These are phyloP conservation scores for Protostelium mycophagum DNA, from an alignment of 78 protist species.

Conservation along the genomic window DNA sequence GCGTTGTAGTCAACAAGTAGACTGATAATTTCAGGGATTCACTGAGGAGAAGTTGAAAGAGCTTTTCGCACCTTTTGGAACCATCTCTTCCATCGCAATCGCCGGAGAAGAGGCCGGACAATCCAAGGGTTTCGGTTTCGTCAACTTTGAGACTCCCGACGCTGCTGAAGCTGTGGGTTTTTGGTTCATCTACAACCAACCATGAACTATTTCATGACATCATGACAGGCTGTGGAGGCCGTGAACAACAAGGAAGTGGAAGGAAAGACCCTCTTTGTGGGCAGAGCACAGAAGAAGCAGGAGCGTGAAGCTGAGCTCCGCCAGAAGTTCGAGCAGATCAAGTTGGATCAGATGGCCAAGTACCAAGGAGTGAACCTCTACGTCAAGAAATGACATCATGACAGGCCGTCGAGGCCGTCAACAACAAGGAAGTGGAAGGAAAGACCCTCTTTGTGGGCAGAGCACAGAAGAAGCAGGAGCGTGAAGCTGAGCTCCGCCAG, in stretches of 20 bases:
- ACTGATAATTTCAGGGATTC: too few species aligned
- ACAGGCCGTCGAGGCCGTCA: conserved; percentile 70
- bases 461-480: conserved; percentile 87
- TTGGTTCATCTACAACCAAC: too few species aligned
- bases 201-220: too few species aligned
- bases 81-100: conserved; percentile 60
- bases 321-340: conserved; percentile 61
- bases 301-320: conserved; percentile 87
- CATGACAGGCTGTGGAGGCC: too few species aligned
- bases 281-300: conserved; percentile 81
- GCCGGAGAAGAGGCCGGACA: conserved; percentile 68
- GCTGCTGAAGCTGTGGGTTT: conserved; percentile 57
- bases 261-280: conserved; percentile 67
- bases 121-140: conserved; percentile 90
- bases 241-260: not conserved
- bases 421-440: conserved; percentile 72
- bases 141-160: conserved; percentile 88
- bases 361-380: conserved; percentile 90
- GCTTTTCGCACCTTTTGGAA: conserved; percentile 70
- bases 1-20: too few species aligned
- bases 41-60: conserved; percentile 59
- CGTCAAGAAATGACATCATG: conserved; percentile 13
- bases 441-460: conserved; percentile 76
- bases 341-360: conserved; percentile 49
- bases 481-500: conserved; percentile 76